Evolutionary conservation across 202 grass and related monocot genomes (phyloP), one percentile per base, ranked within the genome.

Genomic region (Carex sylvatica): DNA sequence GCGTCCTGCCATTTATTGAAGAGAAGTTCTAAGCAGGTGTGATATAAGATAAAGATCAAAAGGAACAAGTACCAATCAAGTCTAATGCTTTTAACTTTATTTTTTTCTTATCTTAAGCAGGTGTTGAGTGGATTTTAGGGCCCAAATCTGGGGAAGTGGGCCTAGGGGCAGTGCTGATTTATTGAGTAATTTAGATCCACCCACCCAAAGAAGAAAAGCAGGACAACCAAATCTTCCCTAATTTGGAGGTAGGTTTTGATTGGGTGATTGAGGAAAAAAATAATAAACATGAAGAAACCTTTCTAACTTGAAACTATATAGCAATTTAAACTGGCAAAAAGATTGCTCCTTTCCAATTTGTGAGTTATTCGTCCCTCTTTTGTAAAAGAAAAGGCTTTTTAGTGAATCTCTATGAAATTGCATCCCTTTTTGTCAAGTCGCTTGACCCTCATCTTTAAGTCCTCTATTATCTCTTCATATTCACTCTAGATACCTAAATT

Each of bases 1-100:
- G 89, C 86, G 86, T 99, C 93, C 95, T 98, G 81, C 35, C 46
- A 36, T 68, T 53, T 52, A 68, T 68, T 31, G 15, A 49, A 82
- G 62, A 66, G 26, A 68, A 82, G 62, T 66, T 68, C 33, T 31
- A 31, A 81, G 18, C 44, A 56, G 26, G 4, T 9, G 56, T 53
- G 13, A 53, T 47, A 82, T 6, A 82, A n/a, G 40, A 49, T 49
- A 82, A 52, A 68, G 23, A 66, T 67, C 12, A 54, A 62, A 68
- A 77, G 26, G 15, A 19, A 35, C 20, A 77, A 44, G 8, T 20
- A 47, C 44, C 9, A 3, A 7, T 49, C 10, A 70, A 70, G 19
- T 72, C 14, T 13, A 23, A 9, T 22, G 51, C 10, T 51, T 20
- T 40, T 40, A 40, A 15, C 2, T 28, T 28, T 26, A 26, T 6